phyloP scores from a whole-genome alignment of 257 asterid genomes.

The Plantago major region DNA sequence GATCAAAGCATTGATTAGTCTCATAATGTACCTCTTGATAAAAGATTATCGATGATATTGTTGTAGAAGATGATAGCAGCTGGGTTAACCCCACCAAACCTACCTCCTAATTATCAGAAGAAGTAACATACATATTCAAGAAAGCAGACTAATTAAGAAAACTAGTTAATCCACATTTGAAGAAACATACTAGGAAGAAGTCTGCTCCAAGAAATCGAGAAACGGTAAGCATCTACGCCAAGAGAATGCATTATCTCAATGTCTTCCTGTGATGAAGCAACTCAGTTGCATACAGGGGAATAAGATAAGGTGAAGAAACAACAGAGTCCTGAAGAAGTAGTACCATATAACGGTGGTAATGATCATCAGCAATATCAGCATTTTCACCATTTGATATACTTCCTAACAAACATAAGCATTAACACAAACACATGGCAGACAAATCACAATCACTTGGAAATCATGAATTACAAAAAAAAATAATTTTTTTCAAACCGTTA shows the following conservation, averaged over 20 bases:
- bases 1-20: too few relatives aligned
- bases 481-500: constrained; percentile 36
- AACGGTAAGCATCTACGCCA: constrained; percentile 61
- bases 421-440: neutral
- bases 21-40: constrained; percentile 59
- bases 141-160: too few relatives aligned
- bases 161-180: constrained; percentile 3
- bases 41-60: constrained; percentile 45
- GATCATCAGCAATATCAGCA: constrained; percentile 69
- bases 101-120: constrained; percentile 71
- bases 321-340: too few relatives aligned
- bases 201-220: constrained; percentile 89
- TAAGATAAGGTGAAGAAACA: too few relatives aligned
- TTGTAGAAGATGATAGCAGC: constrained; percentile 48
- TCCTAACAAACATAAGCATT: constrained; percentile 42
- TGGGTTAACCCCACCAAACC: constrained; percentile 47
- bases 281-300: too few relatives aligned
- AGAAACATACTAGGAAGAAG: constrained; percentile 61
- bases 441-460: constrained; percentile 1
- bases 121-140: too few relatives aligned
- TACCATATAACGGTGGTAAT: constrained; percentile 80
- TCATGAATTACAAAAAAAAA: too few relatives aligned
- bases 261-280: constrained; percentile 60
- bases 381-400: constrained; percentile 42
- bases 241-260: constrained; percentile 56